A percentile compares a stretch with the other conserved stretches of the same genome.
These are phyloP conservation scores for Cyberlindnera mycetangii DNA, from an alignment of 805 yeast genomes.

Conservation along the genomic window DNA sequence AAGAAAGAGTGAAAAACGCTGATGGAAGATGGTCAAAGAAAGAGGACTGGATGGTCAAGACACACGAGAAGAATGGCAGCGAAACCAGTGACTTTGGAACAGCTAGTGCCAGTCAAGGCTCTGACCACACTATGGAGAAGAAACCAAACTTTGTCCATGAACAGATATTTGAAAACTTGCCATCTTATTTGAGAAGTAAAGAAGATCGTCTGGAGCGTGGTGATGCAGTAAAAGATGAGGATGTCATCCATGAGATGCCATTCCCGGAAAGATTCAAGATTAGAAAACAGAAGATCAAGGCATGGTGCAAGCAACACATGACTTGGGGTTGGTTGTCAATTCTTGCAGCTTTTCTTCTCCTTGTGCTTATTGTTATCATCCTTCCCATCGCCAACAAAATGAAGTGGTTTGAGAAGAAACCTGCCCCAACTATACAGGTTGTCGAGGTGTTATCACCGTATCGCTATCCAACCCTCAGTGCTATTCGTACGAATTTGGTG, in stretches of 20 bases:
- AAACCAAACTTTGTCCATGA: neutral
- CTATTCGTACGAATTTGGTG: conserved; percentile 57
- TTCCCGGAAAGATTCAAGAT: conserved; percentile 1
- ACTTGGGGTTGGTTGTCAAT: neutral
- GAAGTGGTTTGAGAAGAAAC: conserved; percentile 2
- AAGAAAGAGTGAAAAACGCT: neutral
- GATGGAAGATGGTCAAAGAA: conserved; percentile 2
- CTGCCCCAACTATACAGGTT: neutral
- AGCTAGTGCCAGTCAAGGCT: neutral
- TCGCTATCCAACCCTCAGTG: conserved; percentile 51
- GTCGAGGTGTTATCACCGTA: conserved; percentile 50
- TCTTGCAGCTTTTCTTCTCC: neutral
- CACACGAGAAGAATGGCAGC: neutral
- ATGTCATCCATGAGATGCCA: neutral
- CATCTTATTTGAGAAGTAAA: neutral
- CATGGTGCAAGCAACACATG: neutral
- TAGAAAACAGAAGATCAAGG: neutral
- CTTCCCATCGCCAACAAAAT: conserved; percentile 2
- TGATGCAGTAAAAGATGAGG: neutral
- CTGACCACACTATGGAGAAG: neutral
- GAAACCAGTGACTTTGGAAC: neutral
- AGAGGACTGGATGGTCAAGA: conserved; percentile 1
- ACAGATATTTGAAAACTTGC: conserved; percentile 1
- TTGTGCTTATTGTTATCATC: neutral
- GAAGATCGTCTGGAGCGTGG: conserved; percentile 8